Evolutionary conservation across 495 filamentous ascomycete species (phyloP), one percentile per base, ranked within the genome.

Genomic region (Aspergillus incahuasiensis): DNA sequence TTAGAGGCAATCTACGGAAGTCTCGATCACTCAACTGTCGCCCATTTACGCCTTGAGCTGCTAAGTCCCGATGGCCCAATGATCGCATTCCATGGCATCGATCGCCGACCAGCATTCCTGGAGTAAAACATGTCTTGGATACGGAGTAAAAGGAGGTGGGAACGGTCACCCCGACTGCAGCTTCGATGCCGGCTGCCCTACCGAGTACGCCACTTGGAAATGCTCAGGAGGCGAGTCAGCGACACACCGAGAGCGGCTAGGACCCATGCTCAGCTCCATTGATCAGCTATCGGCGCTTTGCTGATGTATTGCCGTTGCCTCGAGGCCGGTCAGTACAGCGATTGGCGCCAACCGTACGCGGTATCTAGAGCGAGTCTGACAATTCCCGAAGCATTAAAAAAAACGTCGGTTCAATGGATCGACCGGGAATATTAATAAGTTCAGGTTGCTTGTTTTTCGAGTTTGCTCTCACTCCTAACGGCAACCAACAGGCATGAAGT

Each of bases 401-500:
- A 35, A 35, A 6, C 9, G 32, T 12, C 12, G 6, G 32, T 35
- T 56, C 22, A 22, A n/a, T 42, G 24, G 16, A 35, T 39, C 15
- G 16, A 19, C 7, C 25, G 9, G 18, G 30, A 45, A 25, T 48
- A 15, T 11, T 53, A 30, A 47, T 45, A 30, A 51, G 38, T 42
- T 48, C 30, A 38, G 30, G 28, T 35, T 49, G 46, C 52, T 45
- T 56, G 35, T 3, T 4, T 28, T 38, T 48, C 12, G 41, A 48
- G 46, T 53, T 59, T 55, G 48, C 46, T 51, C 45, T 25, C 49
- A 43, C 38, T 32, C 22, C 38, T 22, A 48, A 48, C 52, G 54
- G 58, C 54, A 52, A 42, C 43, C 58, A 54, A 55, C 59, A 61
- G 59, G 52, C 58, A 48, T 28, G 50, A 61, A 35, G 43, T 54